Evolutionary conservation across 192 early-diverging fungal species (phyloP).

Genomic region (Backusella circina): DNA sequence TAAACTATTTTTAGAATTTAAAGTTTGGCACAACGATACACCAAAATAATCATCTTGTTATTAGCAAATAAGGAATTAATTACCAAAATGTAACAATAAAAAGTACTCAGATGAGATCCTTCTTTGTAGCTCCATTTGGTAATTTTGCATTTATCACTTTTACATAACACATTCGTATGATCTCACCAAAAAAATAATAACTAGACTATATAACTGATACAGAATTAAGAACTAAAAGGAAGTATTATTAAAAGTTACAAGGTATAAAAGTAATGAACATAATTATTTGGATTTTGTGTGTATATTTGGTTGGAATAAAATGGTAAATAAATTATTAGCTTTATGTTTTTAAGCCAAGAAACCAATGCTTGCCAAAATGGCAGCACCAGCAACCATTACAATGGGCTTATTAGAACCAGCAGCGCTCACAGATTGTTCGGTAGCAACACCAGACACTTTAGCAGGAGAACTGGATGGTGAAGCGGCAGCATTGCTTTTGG

Average conservation of each 20-base stretch:
- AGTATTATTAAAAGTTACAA: background rate
- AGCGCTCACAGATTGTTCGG: background rate
- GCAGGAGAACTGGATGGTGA: background rate
- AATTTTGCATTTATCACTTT: background rate
- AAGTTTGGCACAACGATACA: background rate
- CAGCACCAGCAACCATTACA: background rate
- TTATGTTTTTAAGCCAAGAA: background rate
- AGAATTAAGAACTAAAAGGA: background rate
- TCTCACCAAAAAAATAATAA: background rate
- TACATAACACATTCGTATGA: background rate
- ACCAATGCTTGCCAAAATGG: background rate
- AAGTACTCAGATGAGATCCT: background rate
- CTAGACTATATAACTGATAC: background rate
- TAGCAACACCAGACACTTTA: background rate
- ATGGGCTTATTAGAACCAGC: background rate
- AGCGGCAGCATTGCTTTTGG: background rate
- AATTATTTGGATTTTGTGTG: background rate
- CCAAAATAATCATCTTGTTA: background rate
- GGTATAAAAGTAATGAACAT: background rate
- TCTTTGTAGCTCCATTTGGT: background rate
- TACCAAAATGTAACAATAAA: background rate
- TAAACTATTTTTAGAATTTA: slow-evolving; percentile 2
- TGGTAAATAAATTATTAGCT: background rate
- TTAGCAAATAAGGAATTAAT: background rate
- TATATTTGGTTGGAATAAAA: slow-evolving; percentile 3